Conservation (phyloP, 768 basidiomycete species). For the Lactarius pseudohatsudake region DNA sequence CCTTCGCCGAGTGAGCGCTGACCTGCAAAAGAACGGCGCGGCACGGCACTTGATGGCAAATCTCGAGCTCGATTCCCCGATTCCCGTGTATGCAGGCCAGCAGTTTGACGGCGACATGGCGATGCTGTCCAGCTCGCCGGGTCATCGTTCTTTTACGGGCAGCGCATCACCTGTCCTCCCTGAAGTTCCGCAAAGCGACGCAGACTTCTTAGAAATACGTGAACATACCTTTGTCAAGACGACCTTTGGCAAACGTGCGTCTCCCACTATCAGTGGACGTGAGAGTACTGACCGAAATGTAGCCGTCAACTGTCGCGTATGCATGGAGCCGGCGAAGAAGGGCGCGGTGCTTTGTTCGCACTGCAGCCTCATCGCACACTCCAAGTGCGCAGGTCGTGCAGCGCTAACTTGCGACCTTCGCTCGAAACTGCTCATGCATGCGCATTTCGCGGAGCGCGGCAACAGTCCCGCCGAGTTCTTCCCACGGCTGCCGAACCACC, state of each 20-base stretch:
- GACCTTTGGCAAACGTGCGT: constrained; percentile 87
- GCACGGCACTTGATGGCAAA: constrained; percentile 49
- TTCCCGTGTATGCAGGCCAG: constrained; percentile 21
- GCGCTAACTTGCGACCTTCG: constrained; percentile 82
- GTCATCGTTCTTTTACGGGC: constrained; percentile 12
- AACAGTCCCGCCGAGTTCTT: constrained; percentile 56
- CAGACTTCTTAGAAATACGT: constrained; percentile 53
- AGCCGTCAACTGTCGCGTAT: constrained; percentile 90
- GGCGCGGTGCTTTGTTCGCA: constrained; percentile 84
- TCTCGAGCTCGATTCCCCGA: constrained; percentile 43
- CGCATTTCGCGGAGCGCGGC: constrained; percentile 73
- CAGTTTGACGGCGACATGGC: constrained; percentile 23
- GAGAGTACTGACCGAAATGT: constrained; percentile 9
- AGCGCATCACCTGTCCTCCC: constrained; percentile 24
- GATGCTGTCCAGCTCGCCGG: constrained; percentile 24
- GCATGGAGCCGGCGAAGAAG: constrained; percentile 75
- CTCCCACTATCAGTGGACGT: constrained; percentile 14
- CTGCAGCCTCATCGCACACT: constrained; percentile 87
- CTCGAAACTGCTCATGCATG: constrained; percentile 74
- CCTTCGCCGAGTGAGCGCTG: constrained; percentile 85
- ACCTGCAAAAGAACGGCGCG: constrained; percentile 72
- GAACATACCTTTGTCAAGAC: constrained; percentile 90
- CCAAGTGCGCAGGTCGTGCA: constrained; percentile 70
- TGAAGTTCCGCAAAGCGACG: constrained; percentile 30
- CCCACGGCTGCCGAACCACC: constrained; percentile 46